Percentiles rank a stretch among this genome's conserved stretches.
These are phyloP conservation scores for Phytophthora colocasiae DNA, from an alignment of 352 stramenopile species.

Conservation along the genomic window DNA sequence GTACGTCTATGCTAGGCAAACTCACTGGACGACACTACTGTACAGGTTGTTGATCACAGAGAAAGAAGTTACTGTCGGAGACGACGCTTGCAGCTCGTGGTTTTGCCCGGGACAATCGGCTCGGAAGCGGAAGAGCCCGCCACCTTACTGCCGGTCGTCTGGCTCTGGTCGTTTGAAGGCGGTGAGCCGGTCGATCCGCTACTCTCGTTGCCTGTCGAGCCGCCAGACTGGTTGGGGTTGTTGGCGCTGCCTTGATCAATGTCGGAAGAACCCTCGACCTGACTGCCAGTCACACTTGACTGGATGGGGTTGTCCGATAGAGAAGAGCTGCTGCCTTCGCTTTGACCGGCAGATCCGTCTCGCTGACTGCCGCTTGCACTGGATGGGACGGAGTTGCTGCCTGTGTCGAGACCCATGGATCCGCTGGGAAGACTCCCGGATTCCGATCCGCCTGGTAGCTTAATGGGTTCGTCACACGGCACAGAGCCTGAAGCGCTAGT, in stretches of 20 bases:
- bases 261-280: slow-evolving; percentile 11
- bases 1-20: too few species aligned
- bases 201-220: slow-evolving; percentile 16
- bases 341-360: neutral
- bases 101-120: slow-evolving; percentile 10
- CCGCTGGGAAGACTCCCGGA: neutral
- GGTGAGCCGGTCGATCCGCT: neutral
- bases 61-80: slow-evolving; percentile 20
- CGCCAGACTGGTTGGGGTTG: slow-evolving; percentile 16
- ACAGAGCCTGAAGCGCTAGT: slow-evolving; percentile 4
- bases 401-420: slow-evolving; percentile 1
- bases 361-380: slow-evolving; percentile 18
- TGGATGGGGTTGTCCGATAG: slow-evolving; percentile 1
- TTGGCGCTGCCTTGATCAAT: slow-evolving; percentile 18
- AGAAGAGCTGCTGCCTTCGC: slow-evolving; percentile 6
- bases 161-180: slow-evolving; percentile 4
- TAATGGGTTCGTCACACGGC: slow-evolving; percentile 10
- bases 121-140: slow-evolving; percentile 16
- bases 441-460: slow-evolving; percentile 3
- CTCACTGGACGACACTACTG: too few species aligned
- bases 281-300: slow-evolving; percentile 12
- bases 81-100: slow-evolving; percentile 32
- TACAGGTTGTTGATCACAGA: too few species aligned
- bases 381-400: slow-evolving; percentile 3
- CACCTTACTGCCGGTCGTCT: slow-evolving; percentile 23